Evolutionary conservation across 768 basidiomycete genomes (phyloP).

Genomic region (Terana coerulea): DNA sequence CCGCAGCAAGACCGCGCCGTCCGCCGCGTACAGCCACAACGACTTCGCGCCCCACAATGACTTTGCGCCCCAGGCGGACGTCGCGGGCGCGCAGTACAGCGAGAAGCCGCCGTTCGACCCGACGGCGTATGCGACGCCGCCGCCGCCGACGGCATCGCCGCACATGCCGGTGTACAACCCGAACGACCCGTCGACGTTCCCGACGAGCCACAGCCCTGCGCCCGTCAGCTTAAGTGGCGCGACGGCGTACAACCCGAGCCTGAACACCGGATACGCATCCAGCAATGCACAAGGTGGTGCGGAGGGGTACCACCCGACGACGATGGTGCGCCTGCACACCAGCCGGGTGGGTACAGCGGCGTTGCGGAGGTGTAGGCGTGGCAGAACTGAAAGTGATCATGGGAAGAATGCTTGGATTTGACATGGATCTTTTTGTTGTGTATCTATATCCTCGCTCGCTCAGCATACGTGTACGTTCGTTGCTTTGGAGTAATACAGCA

Average conservation of each 20-base stretch:
- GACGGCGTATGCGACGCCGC: not conserved
- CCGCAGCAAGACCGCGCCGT: not conserved
- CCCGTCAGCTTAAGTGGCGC: not conserved
- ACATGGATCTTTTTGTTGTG: too few relatives aligned
- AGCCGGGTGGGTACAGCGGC: slow-evolving; percentile 7
- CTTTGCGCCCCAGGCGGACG: not conserved
- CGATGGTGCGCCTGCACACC: not conserved
- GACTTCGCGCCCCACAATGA: too few relatives aligned
- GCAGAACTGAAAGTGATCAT: too few relatives aligned
- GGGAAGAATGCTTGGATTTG: too few relatives aligned
- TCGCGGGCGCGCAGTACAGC: not conserved
- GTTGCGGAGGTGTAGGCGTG: slow-evolving; percentile 9
- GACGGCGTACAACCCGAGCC: slow-evolving; percentile 1
- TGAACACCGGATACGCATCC: not conserved
- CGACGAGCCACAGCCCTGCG: not conserved
- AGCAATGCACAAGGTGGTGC: not conserved
- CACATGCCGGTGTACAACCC: slow-evolving; percentile 8
- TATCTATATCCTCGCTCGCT: not conserved
- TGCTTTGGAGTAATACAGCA: too few relatives aligned
- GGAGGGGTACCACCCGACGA: not conserved
- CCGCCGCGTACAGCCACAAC: not conserved
- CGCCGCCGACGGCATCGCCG: not conserved
- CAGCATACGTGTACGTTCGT: not conserved
- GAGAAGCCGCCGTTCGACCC: slow-evolving; percentile 2
- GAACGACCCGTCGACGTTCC: slow-evolving; percentile 11